Base-by-base conservation (phyloP, 495 filamentous ascomycete genomes). In the Annulohypoxylon bovei region DNA sequence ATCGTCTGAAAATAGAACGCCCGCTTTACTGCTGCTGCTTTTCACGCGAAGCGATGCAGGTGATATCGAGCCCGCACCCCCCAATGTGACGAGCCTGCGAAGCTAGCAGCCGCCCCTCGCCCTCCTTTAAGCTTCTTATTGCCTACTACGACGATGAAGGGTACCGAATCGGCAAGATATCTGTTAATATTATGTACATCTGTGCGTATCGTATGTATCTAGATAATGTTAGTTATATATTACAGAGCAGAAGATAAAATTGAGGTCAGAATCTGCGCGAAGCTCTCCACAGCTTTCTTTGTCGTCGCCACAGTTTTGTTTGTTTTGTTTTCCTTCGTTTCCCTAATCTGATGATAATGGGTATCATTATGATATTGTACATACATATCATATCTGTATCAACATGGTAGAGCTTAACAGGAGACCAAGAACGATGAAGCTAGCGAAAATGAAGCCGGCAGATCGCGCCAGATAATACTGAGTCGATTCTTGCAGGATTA, bases 21-120 rank as follows among this genome's bases (percentile, higher is more conserved):
- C 62, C 42, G 68, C 53, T 44, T 37, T 63, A 20, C 37, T 35
- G 61, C 50, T 35, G 32, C 37, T 67, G n/a, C 23, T 49, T 54
- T 56, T 62, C 60, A 65, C 61, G 70, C 65, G 65, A 72, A 72
- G 65, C 70, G 61, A 72, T 72, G 65, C 70, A 72, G 70, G 70
- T 72, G 70, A 72, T 72, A 72, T 72, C 65, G 60, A 65, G 14
- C 14, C 46, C 23, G 12, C 46, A 23, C 46, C 46, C 52, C 56
- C 27, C 57, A 68, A 70, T 68, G 61, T 73, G 66, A 68, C 65
- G 60, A 42, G n/a, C 37, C 37, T 40, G 37, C 37, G 37, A 56
- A 46, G 39, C 53, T 69, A 49, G 66, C 54, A 61, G 65, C 53
- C 70, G 60, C 63, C 68, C 68, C 68, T 59, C 40, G 39, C 68